Conservation (phyloP, 257 asterid species). For the Mitragyna speciosa region DNA sequence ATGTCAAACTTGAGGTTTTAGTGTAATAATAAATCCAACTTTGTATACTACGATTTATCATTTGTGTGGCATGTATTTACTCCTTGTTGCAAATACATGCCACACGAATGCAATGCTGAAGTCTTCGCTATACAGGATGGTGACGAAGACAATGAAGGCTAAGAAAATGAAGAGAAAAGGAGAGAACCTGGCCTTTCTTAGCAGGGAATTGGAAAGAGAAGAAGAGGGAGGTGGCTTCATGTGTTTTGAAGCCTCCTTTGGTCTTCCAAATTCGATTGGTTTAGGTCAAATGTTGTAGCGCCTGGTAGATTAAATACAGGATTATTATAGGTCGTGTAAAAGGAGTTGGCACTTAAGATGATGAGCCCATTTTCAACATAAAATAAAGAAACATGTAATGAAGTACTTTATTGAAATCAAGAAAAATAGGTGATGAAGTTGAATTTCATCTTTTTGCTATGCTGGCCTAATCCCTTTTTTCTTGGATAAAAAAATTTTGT, state of each 20-base stretch:
- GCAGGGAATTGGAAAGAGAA: constrained; percentile 20
- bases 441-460: too few species aligned
- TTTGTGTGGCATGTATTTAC: too few species aligned
- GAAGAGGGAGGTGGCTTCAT: constrained; percentile 40
- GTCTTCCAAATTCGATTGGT: constrained; percentile 7
- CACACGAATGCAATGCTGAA: too few species aligned
- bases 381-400: too few species aligned
- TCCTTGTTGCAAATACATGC: too few species aligned
- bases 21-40: constrained; percentile 16
- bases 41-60: too few species aligned
- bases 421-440: too few species aligned
- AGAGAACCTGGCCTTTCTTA: constrained; percentile 31
- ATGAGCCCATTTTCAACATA: too few species aligned
- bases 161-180: constrained; percentile 38
- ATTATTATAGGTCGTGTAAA: not conserved
- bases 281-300: not conserved
- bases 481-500: too few species aligned
- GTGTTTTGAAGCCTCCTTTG: constrained; percentile 6
- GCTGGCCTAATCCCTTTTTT: too few species aligned
- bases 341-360: too few species aligned
- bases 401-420: too few species aligned
- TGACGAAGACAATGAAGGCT: constrained; percentile 37
- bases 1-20: constrained; percentile 5
- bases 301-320: constrained; percentile 13
- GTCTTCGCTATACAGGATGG: constrained; percentile 42